Percentiles rank a stretch among this genome's conserved stretches.
These are phyloP conservation scores for Phytophthora foliorum DNA, from an alignment of 352 stramenopile genomes.

Conservation along the genomic window DNA sequence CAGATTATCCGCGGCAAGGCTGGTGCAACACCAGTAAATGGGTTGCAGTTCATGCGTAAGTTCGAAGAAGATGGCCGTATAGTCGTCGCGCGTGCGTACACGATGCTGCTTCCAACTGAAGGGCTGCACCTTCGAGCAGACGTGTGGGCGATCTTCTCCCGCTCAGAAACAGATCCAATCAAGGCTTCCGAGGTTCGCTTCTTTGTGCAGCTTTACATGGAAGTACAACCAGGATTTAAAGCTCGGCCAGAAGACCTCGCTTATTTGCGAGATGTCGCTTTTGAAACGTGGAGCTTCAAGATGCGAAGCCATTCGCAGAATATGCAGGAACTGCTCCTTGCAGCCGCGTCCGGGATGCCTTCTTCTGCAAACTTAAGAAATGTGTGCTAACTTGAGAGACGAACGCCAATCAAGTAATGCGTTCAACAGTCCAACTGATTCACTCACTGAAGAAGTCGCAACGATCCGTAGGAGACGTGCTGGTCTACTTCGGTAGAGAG, in stretches of 20 bases:
- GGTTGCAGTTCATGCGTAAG: conserved; percentile 44
- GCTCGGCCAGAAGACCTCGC: conserved; percentile 23
- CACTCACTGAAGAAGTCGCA: too few relatives aligned
- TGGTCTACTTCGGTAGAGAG: too few relatives aligned
- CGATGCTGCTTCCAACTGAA: conserved; percentile 31
- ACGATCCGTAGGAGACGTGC: too few relatives aligned
- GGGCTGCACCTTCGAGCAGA: conserved; percentile 23
- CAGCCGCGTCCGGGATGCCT: conserved; percentile 14
- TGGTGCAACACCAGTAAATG: conserved; percentile 26
- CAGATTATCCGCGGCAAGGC: conserved; percentile 19
- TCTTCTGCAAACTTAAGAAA: not conserved
- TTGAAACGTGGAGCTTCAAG: conserved; percentile 35
- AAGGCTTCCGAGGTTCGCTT: conserved; percentile 17
- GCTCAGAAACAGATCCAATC: conserved; percentile 7
- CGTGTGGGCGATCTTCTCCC: conserved; percentile 29
- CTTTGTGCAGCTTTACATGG: conserved; percentile 34
- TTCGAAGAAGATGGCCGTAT: conserved; percentile 34
- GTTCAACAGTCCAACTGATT: too few relatives aligned
- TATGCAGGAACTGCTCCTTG: conserved; percentile 33
- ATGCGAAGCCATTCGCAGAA: conserved; percentile 28
- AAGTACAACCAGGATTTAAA: conserved; percentile 19
- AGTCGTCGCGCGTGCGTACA: conserved; percentile 26
- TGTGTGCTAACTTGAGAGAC: conserved; percentile 4
- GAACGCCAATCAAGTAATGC: not conserved
- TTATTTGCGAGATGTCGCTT: conserved; percentile 23